Percentiles rank a stretch among this genome's conserved stretches.
Evolutionary conservation across 2,329 filamentous ascomycete genomes (phyloP).

Genomic region (Cytospora piceae): DNA sequence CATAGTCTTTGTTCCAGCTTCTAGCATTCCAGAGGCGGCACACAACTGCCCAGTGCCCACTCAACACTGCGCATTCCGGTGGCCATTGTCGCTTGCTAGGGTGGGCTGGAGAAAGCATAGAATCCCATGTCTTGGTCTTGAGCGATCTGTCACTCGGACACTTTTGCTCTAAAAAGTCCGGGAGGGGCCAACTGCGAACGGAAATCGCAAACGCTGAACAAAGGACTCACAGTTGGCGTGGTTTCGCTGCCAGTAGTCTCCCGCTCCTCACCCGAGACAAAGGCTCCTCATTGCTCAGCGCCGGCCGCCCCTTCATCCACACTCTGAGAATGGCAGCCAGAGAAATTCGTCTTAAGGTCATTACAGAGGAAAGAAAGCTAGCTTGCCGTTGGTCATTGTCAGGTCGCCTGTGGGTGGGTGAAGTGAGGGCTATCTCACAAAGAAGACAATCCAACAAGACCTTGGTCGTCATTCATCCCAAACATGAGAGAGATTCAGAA

Average conservation of each 20-base stretch:
- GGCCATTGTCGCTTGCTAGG: constrained; percentile 34
- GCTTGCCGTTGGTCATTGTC: constrained; percentile 33
- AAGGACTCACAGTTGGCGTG: constrained; percentile 35
- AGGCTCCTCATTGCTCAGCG: constrained; percentile 24
- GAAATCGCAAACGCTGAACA: constrained; percentile 40
- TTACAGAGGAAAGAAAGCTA: constrained; percentile 31
- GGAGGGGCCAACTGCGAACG: constrained; percentile 35
- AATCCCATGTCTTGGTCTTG: constrained; percentile 14
- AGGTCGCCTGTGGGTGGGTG: constrained; percentile 28
- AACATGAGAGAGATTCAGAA: constrained; percentile 24
- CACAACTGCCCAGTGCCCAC: constrained; percentile 11
- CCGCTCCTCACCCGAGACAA: constrained; percentile 50
- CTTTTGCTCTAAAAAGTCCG: constrained; percentile 11
- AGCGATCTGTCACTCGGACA: constrained; percentile 22
- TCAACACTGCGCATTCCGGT: constrained; percentile 33
- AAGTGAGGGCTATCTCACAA: constrained; percentile 35
- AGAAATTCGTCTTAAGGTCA: constrained; percentile 32
- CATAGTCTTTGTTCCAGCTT: constrained; percentile 44
- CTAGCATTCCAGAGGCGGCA: constrained; percentile 34
- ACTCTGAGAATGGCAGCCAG: constrained; percentile 32
- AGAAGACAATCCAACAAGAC: constrained; percentile 39
- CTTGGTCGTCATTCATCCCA: constrained; percentile 31
- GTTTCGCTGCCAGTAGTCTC: constrained; percentile 42
- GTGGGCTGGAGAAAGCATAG: constrained; percentile 26
- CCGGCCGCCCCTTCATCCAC: constrained; percentile 25